A percentile compares a stretch with the other conserved stretches of the same genome.
phyloP scores from a whole-genome alignment of 306 rosid species.

The Erythrophleum fordii region DNA sequence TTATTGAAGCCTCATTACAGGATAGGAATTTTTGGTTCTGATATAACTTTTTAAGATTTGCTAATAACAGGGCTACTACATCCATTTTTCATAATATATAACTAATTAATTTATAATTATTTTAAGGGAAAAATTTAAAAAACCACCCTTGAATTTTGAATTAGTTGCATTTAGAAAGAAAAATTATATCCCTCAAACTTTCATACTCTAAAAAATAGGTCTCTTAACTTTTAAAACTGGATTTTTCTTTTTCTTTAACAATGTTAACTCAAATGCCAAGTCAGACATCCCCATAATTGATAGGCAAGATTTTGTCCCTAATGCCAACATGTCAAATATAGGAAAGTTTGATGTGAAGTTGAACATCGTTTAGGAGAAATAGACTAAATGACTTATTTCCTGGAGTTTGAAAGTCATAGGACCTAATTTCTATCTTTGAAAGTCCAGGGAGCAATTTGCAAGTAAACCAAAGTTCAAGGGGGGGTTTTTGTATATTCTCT shows the following conservation, averaged over 20 bases:
- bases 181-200: neutral
- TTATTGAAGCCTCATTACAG: neutral
- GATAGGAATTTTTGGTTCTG: constrained; percentile 23
- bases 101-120: neutral
- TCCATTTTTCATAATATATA: neutral
- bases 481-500: neutral
- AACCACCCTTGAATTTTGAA: neutral
- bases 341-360: neutral
- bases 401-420: neutral
- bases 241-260: neutral
- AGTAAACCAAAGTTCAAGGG: neutral
- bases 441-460: neutral
- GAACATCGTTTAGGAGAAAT: neutral
- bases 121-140: neutral
- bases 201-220: neutral
- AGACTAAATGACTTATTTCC: neutral
- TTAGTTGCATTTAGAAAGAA: neutral
- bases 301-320: neutral
- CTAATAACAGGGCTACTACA: constrained; percentile 17
- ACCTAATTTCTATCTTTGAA: neutral
- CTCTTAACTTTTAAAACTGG: neutral
- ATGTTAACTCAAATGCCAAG: neutral
- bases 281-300: neutral
- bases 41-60: constrained; percentile 4
- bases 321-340: neutral